phyloP scores from a whole-genome alignment of 768 basidiomycete species.

The Mycena vulgaris region DNA sequence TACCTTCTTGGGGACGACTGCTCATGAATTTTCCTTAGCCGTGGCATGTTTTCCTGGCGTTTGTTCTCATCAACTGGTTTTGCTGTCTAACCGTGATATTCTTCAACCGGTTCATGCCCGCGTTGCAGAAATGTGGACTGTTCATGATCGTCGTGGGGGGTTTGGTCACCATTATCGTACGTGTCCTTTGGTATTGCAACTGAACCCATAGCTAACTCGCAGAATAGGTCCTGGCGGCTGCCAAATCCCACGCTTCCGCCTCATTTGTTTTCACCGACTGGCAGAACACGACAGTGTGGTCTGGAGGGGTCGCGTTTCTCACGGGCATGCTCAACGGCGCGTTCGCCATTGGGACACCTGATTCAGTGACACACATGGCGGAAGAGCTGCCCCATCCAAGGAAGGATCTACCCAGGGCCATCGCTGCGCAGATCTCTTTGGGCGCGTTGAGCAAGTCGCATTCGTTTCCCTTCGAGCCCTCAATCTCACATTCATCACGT shows the following conservation, averaged over 20 bases:
- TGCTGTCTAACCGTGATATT: constrained; percentile 32
- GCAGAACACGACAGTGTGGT: constrained; percentile 34
- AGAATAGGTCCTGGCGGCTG: constrained; percentile 30
- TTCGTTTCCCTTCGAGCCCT: constrained; percentile 1
- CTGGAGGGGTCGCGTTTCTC: constrained; percentile 34
- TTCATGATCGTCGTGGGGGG: constrained; percentile 32
- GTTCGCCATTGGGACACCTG: constrained; percentile 33
- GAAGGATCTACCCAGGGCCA: constrained; percentile 32
- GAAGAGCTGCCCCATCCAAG: constrained; percentile 35
- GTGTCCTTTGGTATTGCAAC: background rate
- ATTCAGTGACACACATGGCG: constrained; percentile 35
- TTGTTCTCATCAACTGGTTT: constrained; percentile 28
- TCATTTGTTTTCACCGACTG: constrained; percentile 32
- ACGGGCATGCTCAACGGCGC: constrained; percentile 36
- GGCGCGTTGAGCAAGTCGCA: constrained; percentile 24
- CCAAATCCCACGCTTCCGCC: constrained; percentile 34
- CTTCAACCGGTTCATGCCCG: constrained; percentile 31
- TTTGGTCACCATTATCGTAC: constrained; percentile 31
- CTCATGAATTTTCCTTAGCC: constrained; percentile 22
- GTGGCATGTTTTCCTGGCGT: constrained; percentile 33
- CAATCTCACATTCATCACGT: background rate
- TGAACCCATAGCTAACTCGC: background rate
- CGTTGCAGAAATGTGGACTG: constrained; percentile 31
- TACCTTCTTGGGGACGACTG: background rate
- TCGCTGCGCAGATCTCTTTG: constrained; percentile 31